These are phyloP conservation scores for Pisolithus tinctorius DNA, from an alignment of 768 basidiomycete genomes.

Conservation along the genomic window DNA sequence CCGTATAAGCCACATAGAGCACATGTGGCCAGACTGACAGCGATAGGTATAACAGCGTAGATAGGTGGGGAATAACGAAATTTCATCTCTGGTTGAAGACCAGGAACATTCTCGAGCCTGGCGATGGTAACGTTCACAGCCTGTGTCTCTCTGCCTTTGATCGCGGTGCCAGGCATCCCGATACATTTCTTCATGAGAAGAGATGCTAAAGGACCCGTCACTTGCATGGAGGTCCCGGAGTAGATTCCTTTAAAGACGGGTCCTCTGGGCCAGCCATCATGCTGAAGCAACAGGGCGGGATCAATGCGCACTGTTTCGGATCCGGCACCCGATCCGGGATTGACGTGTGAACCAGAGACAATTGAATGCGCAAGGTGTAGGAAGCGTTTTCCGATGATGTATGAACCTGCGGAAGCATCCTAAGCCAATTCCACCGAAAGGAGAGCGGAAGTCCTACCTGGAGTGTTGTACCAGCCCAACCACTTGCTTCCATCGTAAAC, in stretches of 20 bases:
- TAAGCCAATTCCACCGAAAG: too few species aligned
- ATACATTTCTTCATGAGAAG: constrained; percentile 10
- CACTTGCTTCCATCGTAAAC: too few species aligned
- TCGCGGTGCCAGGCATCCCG: not conserved
- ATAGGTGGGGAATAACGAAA: constrained; percentile 8
- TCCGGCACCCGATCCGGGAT: too few species aligned
- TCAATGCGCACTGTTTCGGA: too few species aligned
- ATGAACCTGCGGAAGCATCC: too few species aligned
- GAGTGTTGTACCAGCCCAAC: too few species aligned
- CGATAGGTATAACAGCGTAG: not conserved
- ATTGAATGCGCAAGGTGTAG: too few species aligned
- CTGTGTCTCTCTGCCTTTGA: constrained; percentile 5
- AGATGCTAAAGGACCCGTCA: constrained; percentile 15
- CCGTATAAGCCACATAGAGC: constrained; percentile 6
- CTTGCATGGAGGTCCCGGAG: constrained; percentile 13
- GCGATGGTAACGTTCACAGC: constrained; percentile 11
- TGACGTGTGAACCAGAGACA: too few species aligned
- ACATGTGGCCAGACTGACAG: constrained; percentile 3
- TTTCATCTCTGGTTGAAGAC: not conserved
- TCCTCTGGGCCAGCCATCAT: constrained; percentile 1
- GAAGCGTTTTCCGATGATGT: too few species aligned
- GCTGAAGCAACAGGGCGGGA: too few species aligned
- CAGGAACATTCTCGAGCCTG: constrained; percentile 2
- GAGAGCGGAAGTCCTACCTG: too few species aligned
- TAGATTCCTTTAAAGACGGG: constrained; percentile 12